Conservation (phyloP, 768 basidiomycete species). For the Boletus rubescentipes region DNA sequence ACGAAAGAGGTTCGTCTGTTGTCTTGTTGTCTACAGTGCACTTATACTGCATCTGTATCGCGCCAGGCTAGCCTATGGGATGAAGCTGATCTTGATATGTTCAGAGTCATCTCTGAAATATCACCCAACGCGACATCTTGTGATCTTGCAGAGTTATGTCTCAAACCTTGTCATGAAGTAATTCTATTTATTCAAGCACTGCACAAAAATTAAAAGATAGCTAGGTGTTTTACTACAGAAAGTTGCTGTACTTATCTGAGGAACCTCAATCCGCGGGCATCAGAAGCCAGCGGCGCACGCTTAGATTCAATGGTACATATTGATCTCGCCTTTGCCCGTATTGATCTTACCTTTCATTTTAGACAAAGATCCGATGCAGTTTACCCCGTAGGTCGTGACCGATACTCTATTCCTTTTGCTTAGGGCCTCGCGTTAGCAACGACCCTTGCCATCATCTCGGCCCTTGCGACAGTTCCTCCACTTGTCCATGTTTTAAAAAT, state of each 20-base stretch:
- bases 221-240: constrained; percentile 26
- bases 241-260: constrained; percentile 6
- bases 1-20: constrained; percentile 13
- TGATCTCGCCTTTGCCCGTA: neutral
- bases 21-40: neutral
- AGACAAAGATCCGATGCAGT: constrained; percentile 19
- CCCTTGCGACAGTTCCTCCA: constrained; percentile 42
- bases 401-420: neutral
- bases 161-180: constrained; percentile 63
- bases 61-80: constrained; percentile 38
- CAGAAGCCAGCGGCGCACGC: constrained; percentile 8
- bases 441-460: constrained; percentile 58
- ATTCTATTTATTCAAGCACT: neutral
- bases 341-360: constrained; percentile 7
- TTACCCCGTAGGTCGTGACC: constrained; percentile 25
- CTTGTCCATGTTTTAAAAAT: constrained; percentile 52
- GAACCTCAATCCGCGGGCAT: neutral
- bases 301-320: constrained; percentile 23
- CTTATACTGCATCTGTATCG: neutral
- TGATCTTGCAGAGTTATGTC: constrained; percentile 52
- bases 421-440: constrained; percentile 32
- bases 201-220: constrained; percentile 3
- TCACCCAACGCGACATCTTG: constrained; percentile 50
- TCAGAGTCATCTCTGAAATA: constrained; percentile 42
- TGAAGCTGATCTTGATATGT: constrained; percentile 36